Evolutionary conservation across 306 rosid genomes (phyloP), one percentile per base, ranked within the genome.

Genomic region (Cicer yamashitae): DNA sequence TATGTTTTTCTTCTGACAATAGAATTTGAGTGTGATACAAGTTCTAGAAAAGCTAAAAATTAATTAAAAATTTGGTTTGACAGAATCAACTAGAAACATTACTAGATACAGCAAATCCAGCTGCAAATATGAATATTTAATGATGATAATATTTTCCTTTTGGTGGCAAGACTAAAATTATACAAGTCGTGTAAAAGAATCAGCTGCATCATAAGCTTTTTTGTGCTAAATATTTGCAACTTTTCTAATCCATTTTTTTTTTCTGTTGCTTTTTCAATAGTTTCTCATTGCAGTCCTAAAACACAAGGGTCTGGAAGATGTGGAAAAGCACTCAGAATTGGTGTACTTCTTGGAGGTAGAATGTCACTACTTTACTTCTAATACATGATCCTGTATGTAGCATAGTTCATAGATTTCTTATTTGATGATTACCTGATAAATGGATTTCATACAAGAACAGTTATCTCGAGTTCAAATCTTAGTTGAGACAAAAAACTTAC

Each of bases 261-360:
- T 22, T 22, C 61, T 54, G 56, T 73, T 73, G 13, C 3, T 37
- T 6, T 73, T 48, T 68, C 68, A 58, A 13, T 83, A 91, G 91
- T 1, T 66, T 71, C 93, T 44, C 52, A 13, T 2, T 91, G 96
- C 89, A 77, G 17, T 14, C 58, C 69, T 54, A 13, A 84, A 73
- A 75, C 51, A 46, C 71, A 75, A 59, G 10, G 84, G 77, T 76
- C 88, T 68, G 82, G 84, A 2, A 70, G 59, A 66, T 94, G 96
- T 54, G 76, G 89, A 43, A 64, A 71, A 77, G 50, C 69, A 75
- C 58, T 56, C 71, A 89, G 74, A 86, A 79, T 87, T 30, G 80
- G 83, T 58, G 39, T 77, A 78, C 83, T 94, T 73, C 65, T 84
- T 68, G 91, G 85, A 86, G 98, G 98, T 91, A 76, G 56, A 82